A percentile compares a stretch with the other conserved stretches of the same genome.
These are phyloP conservation scores for Solanum infundibuliforme DNA, from an alignment of 257 asterid genomes.

Conservation along the genomic window DNA sequence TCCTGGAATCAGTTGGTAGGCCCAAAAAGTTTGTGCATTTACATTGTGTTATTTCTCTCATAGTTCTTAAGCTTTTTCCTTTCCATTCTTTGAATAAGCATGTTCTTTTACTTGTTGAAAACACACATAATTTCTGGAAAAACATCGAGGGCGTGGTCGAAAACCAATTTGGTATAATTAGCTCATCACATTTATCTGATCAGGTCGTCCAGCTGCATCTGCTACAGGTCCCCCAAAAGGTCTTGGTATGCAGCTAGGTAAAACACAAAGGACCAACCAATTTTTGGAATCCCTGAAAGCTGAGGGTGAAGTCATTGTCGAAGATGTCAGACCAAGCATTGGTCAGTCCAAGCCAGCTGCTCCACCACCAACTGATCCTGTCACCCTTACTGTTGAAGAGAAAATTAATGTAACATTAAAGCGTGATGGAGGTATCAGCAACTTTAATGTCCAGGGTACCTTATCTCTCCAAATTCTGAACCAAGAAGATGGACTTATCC, in stretches of 20 bases:
- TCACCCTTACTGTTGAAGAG: slow-evolving; percentile 77
- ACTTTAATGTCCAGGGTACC: slow-evolving; percentile 80
- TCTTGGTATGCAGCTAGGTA: slow-evolving; percentile 84
- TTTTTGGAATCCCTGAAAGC: slow-evolving; percentile 84
- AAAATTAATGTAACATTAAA: slow-evolving; percentile 58
- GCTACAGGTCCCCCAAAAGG: slow-evolving; percentile 84
- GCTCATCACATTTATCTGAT: slow-evolving; percentile 7
- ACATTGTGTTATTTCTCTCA: neutral
- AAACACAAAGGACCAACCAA: slow-evolving; percentile 68
- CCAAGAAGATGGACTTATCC: slow-evolving; percentile 79
- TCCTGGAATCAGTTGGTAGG: neutral
- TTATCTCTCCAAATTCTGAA: slow-evolving; percentile 73
- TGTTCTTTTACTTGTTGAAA: neutral
- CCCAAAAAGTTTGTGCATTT: neutral
- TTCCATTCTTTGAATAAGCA: neutral
- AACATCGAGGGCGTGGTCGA: neutral
- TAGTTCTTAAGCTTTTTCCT: neutral
- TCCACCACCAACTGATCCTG: slow-evolving; percentile 72
- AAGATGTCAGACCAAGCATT: slow-evolving; percentile 65
- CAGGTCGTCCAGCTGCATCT: slow-evolving; percentile 65
- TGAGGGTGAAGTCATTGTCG: slow-evolving; percentile 81
- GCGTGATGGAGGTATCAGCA: slow-evolving; percentile 80
- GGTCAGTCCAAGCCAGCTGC: slow-evolving; percentile 66
- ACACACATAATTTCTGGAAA: neutral
- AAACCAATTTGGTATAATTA: neutral